phyloP scores from a whole-genome alignment of 208 protist species.

The Spongospora subterranea region DNA sequence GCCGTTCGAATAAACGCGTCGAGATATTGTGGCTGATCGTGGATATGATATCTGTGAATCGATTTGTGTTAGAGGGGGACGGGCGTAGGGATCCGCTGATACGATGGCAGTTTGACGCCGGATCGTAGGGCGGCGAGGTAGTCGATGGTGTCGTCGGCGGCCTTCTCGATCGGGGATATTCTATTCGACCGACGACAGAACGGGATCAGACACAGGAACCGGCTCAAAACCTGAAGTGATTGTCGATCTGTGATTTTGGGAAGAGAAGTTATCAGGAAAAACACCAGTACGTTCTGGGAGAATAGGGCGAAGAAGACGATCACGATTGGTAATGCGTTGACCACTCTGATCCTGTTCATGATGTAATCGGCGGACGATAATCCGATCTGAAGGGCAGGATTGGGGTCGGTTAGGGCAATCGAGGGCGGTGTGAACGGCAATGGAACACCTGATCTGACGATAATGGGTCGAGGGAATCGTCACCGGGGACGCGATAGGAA shows the following conservation, averaged over 20 bases:
- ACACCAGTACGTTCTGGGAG: not conserved
- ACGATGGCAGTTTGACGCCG: conserved; percentile 1
- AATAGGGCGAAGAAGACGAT: not conserved
- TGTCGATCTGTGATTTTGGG: not conserved
- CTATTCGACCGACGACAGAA: not conserved
- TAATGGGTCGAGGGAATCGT: not conserved
- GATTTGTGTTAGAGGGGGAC: not conserved
- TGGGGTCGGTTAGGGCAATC: not conserved
- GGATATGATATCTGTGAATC: not conserved
- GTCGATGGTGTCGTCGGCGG: conserved; percentile 40
- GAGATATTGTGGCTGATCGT: conserved; percentile 10
- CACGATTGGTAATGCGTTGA: not conserved
- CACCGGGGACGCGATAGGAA: not conserved
- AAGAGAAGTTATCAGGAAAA: not conserved
- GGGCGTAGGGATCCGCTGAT: not conserved
- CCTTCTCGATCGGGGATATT: not conserved
- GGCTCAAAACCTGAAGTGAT: not conserved
- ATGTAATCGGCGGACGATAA: not conserved
- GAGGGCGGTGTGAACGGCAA: not conserved
- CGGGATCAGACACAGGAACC: not conserved
- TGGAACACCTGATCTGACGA: not conserved
- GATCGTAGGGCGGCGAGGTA: conserved; percentile 37
- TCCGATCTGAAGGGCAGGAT: not conserved
- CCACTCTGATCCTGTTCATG: not conserved
- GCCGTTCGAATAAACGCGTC: conserved; percentile 23